phyloP scores from a whole-genome alignment of 202 grass and related monocot species.

The Zoysia matrella region DNA sequence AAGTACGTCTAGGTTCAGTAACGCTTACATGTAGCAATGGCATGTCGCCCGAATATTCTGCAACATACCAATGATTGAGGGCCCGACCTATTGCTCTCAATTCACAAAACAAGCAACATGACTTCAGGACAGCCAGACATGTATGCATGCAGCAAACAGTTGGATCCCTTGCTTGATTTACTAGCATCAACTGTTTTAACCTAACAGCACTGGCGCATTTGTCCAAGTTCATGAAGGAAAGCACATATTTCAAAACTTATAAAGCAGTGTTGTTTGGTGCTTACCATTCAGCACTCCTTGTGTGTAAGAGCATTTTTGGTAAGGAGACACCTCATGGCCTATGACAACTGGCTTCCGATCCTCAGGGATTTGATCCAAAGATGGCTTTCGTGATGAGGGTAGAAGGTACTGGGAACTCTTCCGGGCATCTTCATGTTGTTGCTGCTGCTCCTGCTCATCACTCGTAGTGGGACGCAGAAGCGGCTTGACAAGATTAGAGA shows the following conservation, averaged over 20 bases:
- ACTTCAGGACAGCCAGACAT: not conserved
- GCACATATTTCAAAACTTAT: not conserved
- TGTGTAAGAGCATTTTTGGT: constrained; percentile 64
- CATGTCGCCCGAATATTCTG: constrained; percentile 36
- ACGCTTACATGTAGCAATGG: constrained; percentile 26
- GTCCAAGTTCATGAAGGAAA: not conserved
- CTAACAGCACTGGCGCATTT: not conserved
- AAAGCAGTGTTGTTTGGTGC: constrained; percentile 7
- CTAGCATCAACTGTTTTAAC: not conserved
- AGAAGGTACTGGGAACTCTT: constrained; percentile 82
- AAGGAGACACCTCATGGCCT: constrained; percentile 52
- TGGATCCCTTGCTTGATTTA: not conserved
- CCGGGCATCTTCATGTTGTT: constrained; percentile 49
- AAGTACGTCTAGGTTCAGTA: constrained; percentile 42
- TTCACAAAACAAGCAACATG: not conserved
- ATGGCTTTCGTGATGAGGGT: constrained; percentile 70
- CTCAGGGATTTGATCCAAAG: constrained; percentile 78
- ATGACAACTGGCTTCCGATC: constrained; percentile 46
- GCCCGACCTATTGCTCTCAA: not conserved
- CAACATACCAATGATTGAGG: constrained; percentile 7
- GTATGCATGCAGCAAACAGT: not conserved
- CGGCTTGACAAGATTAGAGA: constrained; percentile 71
- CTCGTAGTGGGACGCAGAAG: constrained; percentile 58
- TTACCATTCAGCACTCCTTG: constrained; percentile 86
- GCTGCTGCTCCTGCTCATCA: constrained; percentile 45